Conservation (phyloP, 1,284 basidiomycete genomes). For the Sanghuangporus weigelae region DNA sequence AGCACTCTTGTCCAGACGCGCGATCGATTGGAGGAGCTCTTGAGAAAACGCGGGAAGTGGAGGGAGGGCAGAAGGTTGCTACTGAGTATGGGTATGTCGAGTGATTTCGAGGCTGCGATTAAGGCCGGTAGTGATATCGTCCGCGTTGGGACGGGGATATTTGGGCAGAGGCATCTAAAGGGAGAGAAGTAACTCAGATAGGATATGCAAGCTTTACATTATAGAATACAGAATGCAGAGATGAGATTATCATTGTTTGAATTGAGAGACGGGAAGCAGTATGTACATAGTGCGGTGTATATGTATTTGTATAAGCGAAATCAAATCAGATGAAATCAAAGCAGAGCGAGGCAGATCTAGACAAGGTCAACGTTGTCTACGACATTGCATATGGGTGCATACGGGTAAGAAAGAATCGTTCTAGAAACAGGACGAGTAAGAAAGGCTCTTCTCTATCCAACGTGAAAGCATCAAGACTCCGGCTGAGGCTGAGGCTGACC, state of each 20-base stretch:
- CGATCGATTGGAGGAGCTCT: constrained; percentile 44
- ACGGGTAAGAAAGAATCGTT: neutral
- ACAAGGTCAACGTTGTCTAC: neutral
- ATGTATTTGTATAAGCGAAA: too few species aligned
- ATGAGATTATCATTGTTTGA: neutral
- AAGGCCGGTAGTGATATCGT: constrained; percentile 84
- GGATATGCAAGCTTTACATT: too few species aligned
- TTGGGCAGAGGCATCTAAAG: constrained; percentile 44
- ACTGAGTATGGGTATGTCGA: constrained; percentile 98
- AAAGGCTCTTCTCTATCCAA: neutral
- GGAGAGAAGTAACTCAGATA: neutral
- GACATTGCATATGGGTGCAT: neutral
- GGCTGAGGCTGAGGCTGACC: neutral
- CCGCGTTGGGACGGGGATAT: constrained; percentile 89
- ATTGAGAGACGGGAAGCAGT: neutral
- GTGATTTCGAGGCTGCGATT: constrained; percentile 87
- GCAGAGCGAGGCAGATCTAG: too few species aligned
- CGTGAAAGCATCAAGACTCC: neutral
- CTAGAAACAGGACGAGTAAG: neutral
- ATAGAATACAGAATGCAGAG: neutral
- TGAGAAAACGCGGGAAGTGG: constrained; percentile 40
- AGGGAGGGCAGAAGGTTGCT: constrained; percentile 56
- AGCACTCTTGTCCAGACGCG: constrained; percentile 62
- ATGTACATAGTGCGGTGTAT: too few species aligned
- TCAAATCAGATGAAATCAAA: too few species aligned